These are phyloP conservation scores for Rhizophagus prolifer DNA, from an alignment of 192 early-diverging fungal species.

Conservation along the genomic window DNA sequence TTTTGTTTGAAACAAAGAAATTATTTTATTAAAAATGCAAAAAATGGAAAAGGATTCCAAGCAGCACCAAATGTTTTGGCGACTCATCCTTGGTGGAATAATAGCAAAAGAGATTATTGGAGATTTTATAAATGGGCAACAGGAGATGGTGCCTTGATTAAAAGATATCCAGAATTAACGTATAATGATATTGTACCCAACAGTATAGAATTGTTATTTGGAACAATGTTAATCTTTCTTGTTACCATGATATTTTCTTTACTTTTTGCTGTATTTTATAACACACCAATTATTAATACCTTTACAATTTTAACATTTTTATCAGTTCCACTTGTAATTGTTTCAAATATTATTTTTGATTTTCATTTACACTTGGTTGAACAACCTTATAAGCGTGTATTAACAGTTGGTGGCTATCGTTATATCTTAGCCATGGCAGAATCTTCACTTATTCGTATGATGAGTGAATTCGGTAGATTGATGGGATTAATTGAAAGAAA, in stretches of 20 bases:
- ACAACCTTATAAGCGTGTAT: background rate
- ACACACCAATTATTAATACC: background rate
- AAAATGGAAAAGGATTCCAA: background rate
- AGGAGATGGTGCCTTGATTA: conserved; percentile 14
- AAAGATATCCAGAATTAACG: background rate
- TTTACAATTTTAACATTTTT: background rate
- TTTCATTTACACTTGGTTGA: background rate
- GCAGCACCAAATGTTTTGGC: conserved; percentile 4
- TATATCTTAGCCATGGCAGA: background rate
- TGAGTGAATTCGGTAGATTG: background rate
- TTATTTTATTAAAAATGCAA: background rate
- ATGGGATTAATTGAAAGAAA: background rate
- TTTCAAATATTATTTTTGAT: background rate
- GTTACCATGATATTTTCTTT: background rate
- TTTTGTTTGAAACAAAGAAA: conserved; percentile 11
- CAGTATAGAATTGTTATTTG: background rate
- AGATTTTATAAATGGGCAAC: conserved; percentile 6
- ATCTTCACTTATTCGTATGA: background rate
- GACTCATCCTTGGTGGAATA: conserved; percentile 27
- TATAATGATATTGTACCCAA: background rate
- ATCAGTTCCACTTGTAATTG: background rate
- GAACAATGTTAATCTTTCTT: background rate
- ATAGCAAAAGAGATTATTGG: background rate
- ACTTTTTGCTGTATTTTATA: background rate
- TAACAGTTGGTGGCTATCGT: background rate